Conservation (phyloP, 495 filamentous ascomycete genomes). For the Aspergillus avenaceus region DNA sequence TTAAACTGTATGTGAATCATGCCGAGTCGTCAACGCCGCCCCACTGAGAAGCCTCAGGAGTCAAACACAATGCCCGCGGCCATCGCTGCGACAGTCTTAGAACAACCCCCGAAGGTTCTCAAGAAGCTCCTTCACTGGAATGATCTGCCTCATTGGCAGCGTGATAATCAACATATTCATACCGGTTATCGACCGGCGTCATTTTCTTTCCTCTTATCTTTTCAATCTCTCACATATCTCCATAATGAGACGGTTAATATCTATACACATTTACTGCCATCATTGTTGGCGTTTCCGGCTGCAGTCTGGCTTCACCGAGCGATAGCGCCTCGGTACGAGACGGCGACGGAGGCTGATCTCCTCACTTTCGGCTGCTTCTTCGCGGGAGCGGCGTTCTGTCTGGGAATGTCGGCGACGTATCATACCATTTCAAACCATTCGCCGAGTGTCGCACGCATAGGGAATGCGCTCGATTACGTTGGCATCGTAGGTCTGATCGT, state of each 20-base stretch:
- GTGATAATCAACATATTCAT: conserved; percentile 73
- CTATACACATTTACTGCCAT: conserved; percentile 72
- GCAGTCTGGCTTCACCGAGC: conserved; percentile 40
- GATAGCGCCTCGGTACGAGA: conserved; percentile 62
- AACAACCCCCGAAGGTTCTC: conserved; percentile 27
- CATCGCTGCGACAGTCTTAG: conserved; percentile 18
- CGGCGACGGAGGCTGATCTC: conserved; percentile 61
- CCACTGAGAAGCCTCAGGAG: conserved; percentile 22
- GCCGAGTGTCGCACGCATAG: conserved; percentile 51
- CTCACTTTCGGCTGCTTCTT: conserved; percentile 77
- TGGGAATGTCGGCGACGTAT: conserved; percentile 82
- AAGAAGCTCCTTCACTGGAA: conserved; percentile 53
- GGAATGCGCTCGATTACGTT: conserved; percentile 81
- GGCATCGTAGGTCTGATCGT: conserved; percentile 88
- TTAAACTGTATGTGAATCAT: conserved; percentile 14
- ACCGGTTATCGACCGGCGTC: conserved; percentile 69
- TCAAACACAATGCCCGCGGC: conserved; percentile 13
- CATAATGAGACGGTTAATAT: conserved; percentile 98
- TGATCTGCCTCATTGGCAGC: conserved; percentile 65
- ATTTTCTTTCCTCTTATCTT: conserved; percentile 58
- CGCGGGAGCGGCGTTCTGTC: conserved; percentile 64
- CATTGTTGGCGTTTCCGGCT: conserved; percentile 35
- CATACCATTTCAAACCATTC: conserved; percentile 70
- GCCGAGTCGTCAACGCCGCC: conserved; percentile 35
- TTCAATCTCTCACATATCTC: conserved; percentile 64